Conservation (phyloP, 768 basidiomycete species). For the Panellus pusillus region DNA sequence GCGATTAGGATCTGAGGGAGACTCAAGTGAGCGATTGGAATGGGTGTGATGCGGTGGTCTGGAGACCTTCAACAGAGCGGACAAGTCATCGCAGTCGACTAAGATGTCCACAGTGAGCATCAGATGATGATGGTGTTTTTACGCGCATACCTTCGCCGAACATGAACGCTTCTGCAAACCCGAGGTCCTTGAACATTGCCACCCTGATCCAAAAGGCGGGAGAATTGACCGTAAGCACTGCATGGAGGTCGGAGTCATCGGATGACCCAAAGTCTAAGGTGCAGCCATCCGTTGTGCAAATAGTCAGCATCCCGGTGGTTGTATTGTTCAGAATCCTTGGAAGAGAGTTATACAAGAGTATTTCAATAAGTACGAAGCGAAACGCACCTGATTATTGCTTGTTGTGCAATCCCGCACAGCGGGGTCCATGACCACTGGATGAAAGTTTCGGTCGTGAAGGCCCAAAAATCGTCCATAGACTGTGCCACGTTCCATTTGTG, state of each 20-base stretch:
- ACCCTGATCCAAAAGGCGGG: conserved; percentile 17
- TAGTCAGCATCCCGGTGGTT: conserved; percentile 7
- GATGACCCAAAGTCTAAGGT: background rate
- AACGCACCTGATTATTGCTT: too few relatives aligned
- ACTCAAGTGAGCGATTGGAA: background rate
- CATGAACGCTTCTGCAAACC: conserved; percentile 20
- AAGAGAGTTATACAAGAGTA: background rate
- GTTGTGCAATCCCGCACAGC: too few relatives aligned
- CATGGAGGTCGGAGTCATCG: conserved; percentile 1
- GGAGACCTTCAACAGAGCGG: conserved; percentile 16
- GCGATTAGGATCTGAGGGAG: conserved; percentile 15
- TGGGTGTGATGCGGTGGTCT: background rate
- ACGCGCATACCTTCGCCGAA: conserved; percentile 16
- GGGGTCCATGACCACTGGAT: too few relatives aligned
- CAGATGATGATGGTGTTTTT: too few relatives aligned
- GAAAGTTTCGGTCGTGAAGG: too few relatives aligned
- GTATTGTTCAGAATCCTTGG: conserved; percentile 11
- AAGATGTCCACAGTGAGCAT: too few relatives aligned
- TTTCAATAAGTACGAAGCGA: too few relatives aligned
- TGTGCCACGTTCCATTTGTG: too few relatives aligned
- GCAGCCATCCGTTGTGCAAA: background rate
- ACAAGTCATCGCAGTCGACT: conserved; percentile 21
- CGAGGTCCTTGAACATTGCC: conserved; percentile 18
- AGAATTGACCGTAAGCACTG: conserved; percentile 12
- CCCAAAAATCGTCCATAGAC: too few relatives aligned